Evolutionary conservation across 176 grass and related monocot genomes (phyloP).

Genomic region (Aegilops tauschii): DNA sequence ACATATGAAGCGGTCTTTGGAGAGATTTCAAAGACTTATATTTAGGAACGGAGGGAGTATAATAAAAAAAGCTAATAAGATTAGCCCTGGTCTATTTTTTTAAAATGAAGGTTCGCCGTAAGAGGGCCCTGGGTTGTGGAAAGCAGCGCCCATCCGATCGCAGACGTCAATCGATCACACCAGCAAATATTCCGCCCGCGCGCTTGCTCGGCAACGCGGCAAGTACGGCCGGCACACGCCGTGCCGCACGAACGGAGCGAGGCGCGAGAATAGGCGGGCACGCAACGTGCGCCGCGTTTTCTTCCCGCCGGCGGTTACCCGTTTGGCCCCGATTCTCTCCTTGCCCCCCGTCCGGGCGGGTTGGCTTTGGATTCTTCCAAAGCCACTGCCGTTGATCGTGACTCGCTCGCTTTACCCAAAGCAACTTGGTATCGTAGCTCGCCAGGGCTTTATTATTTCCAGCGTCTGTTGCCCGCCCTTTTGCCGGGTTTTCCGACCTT

Average conservation of each 20-base stretch:
- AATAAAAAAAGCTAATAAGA: too few relatives aligned
- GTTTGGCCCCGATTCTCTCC: constrained; percentile 24
- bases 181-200: not conserved
- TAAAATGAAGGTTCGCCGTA: too few relatives aligned
- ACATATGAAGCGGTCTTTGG: too few relatives aligned
- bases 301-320: constrained; percentile 30
- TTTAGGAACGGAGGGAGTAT: too few relatives aligned
- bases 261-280: not conserved
- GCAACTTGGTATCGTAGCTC: not conserved
- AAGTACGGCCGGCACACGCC: not conserved
- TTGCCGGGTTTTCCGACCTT: constrained; percentile 18
- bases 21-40: too few relatives aligned
- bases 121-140: not conserved
- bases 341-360: not conserved
- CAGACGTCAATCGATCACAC: constrained; percentile 18
- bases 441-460: constrained; percentile 20
- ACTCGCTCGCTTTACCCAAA: constrained; percentile 34
- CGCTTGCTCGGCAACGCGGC: not conserved
- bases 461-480: constrained; percentile 31
- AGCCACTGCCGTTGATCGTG: constrained; percentile 18
- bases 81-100: too few relatives aligned
- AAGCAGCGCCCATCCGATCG: not conserved
- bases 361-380: constrained; percentile 54
- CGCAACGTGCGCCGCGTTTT: not conserved
- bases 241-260: not conserved